phyloP scores from a whole-genome alignment of 768 basidiomycete species.

The Harrya chromipes region DNA sequence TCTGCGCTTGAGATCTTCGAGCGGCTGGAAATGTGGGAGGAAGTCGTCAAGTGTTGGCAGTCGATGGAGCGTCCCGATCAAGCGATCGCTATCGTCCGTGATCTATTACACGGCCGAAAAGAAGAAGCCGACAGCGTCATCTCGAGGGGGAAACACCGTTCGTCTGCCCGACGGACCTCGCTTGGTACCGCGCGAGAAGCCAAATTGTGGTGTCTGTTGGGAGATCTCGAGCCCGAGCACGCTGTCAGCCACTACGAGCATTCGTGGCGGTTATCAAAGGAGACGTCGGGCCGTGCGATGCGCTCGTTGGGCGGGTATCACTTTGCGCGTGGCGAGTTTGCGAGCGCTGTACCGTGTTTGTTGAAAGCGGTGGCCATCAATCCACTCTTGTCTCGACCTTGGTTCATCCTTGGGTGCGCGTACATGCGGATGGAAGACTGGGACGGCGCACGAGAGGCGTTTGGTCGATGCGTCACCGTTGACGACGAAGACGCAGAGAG shows the following conservation, averaged over 20 bases:
- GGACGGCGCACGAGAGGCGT: constrained; percentile 80
- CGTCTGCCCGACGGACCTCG: constrained; percentile 38
- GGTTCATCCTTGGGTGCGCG: constrained; percentile 97
- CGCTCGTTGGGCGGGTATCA: constrained; percentile 85
- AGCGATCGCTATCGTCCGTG: constrained; percentile 77
- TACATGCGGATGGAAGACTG: constrained; percentile 80
- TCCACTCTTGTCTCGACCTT: constrained; percentile 80
- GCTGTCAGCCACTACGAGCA: constrained; percentile 72
- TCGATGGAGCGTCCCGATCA: constrained; percentile 75
- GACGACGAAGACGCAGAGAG: constrained; percentile 98
- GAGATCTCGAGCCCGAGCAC: constrained; percentile 78
- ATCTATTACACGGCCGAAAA: constrained; percentile 80
- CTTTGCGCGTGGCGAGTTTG: constrained; percentile 66
- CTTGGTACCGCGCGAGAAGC: constrained; percentile 74
- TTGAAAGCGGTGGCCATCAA: constrained; percentile 81
- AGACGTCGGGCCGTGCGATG: constrained; percentile 86
- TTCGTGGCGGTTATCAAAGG: constrained; percentile 80
- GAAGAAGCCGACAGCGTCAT: constrained; percentile 78
- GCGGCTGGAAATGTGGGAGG: constrained; percentile 98
- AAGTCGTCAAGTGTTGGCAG: constrained; percentile 86
- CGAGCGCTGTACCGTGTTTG: constrained; percentile 62
- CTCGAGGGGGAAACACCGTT: constrained; percentile 52
- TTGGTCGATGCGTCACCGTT: constrained; percentile 80
- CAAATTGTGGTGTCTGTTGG: constrained; percentile 93
- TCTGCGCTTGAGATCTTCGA: constrained; percentile 94